These are phyloP conservation scores for Eucalyptus globulus DNA, from an alignment of 345 rosid species.

Conservation along the genomic window DNA sequence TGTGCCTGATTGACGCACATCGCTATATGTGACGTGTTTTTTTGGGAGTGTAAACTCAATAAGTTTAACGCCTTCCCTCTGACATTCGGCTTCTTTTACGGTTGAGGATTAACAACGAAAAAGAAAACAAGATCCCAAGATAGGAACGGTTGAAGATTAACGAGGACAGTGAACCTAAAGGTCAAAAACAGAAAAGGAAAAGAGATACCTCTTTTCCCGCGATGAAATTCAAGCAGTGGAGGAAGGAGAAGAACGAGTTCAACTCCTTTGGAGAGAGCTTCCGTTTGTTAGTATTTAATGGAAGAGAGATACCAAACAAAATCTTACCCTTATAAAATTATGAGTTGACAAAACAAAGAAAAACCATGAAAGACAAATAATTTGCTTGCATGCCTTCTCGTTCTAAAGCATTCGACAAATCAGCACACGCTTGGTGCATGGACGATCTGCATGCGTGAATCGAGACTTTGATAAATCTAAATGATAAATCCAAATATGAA, in stretches of 20 bases:
- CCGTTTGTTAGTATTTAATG: not conserved
- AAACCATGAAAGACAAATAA: rapidly evolving
- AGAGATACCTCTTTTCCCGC: not conserved
- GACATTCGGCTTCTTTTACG: not conserved
- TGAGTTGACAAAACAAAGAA: not conserved
- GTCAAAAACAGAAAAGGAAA: not conserved
- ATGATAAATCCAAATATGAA: not conserved
- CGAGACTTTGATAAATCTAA: not conserved
- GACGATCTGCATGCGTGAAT: not conserved
- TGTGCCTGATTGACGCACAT: not conserved
- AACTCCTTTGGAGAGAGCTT: not conserved
- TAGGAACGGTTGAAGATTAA: not conserved
- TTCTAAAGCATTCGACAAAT: not conserved
- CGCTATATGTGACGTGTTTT: not conserved
- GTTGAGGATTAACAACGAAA: not conserved
- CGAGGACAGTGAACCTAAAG: not conserved
- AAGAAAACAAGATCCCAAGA: not conserved
- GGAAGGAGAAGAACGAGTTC: not conserved
- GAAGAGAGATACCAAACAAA: not conserved
- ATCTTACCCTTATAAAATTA: not conserved
- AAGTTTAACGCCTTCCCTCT: not conserved
- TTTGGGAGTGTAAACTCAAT: not conserved
- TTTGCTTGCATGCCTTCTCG: not conserved
- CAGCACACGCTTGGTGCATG: not conserved
- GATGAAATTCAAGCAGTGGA: not conserved